These are phyloP conservation scores for Diplodia sapinea DNA, from an alignment of 2,329 filamentous ascomycete genomes.

Conservation along the genomic window DNA sequence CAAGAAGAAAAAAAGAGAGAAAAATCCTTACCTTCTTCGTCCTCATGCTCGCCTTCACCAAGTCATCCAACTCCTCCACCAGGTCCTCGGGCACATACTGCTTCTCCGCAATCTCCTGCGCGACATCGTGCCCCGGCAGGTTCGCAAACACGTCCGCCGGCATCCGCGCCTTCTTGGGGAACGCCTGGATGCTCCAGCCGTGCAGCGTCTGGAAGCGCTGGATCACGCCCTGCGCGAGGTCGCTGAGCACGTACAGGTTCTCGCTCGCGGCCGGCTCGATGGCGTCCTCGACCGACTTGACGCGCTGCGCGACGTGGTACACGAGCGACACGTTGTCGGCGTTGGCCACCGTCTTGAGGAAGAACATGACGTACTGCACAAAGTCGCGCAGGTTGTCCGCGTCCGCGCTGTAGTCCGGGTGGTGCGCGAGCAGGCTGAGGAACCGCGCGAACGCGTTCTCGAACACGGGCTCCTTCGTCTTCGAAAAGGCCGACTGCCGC, in stretches of 20 bases:
- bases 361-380: slow-evolving; percentile 87
- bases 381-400: slow-evolving; percentile 77
- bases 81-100: slow-evolving; percentile 78
- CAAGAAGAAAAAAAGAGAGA: background rate
- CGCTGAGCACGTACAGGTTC: slow-evolving; percentile 83
- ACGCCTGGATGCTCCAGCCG: slow-evolving; percentile 84
- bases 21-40: slow-evolving; percentile 52
- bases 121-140: slow-evolving; percentile 76
- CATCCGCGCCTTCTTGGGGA: slow-evolving; percentile 78
- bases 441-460: slow-evolving; percentile 83
- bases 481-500: slow-evolving; percentile 69
- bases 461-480: slow-evolving; percentile 65
- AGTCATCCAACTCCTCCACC: slow-evolving; percentile 75
- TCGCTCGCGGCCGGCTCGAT: slow-evolving; percentile 64
- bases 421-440: slow-evolving; percentile 87
- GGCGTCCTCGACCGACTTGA: slow-evolving; percentile 87
- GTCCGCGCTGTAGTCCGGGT: slow-evolving; percentile 77
- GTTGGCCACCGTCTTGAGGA: slow-evolving; percentile 79
- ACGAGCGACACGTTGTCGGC: slow-evolving; percentile 88
- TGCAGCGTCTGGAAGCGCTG: slow-evolving; percentile 85
- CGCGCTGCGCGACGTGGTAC: slow-evolving; percentile 87
- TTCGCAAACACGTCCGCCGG: slow-evolving; percentile 78
- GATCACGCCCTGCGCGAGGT: slow-evolving; percentile 82
- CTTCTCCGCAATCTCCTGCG: slow-evolving; percentile 85
- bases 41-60: slow-evolving; percentile 74